Conservation (phyloP, 805 yeast species). For the Ogataea dorogensis region DNA sequence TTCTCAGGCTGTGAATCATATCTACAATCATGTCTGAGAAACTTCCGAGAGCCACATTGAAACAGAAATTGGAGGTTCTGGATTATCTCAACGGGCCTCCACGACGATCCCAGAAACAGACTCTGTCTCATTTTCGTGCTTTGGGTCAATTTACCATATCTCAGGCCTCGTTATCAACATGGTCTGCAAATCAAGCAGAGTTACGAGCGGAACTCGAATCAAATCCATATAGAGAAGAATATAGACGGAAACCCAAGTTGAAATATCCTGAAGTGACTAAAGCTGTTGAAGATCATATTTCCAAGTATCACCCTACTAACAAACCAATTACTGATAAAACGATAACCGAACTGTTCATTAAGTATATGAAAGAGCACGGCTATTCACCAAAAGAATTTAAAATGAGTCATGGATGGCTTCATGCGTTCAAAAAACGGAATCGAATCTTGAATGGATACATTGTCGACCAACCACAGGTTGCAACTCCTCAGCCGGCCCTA, state of each 20-base stretch:
- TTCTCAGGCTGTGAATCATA: constrained; percentile 1
- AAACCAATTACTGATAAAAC: constrained; percentile 28
- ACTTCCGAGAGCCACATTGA: constrained; percentile 32
- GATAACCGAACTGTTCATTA: constrained; percentile 22
- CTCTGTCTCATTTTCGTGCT: constrained; percentile 25
- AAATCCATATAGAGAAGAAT: constrained; percentile 30
- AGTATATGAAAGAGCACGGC: constrained; percentile 23
- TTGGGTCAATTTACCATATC: constrained; percentile 30
- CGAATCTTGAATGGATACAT: constrained; percentile 15
- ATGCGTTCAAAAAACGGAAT: constrained; percentile 35
- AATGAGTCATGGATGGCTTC: constrained; percentile 36
- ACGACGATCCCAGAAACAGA: constrained; percentile 27
- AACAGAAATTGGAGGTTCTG: constrained; percentile 34
- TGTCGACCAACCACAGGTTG: not conserved
- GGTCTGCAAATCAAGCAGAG: constrained; percentile 29
- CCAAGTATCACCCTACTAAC: constrained; percentile 15
- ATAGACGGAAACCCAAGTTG: constrained; percentile 33
- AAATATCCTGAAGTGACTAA: constrained; percentile 35
- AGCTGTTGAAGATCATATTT: constrained; percentile 31
- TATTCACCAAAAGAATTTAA: constrained; percentile 23
- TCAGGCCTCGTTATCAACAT: constrained; percentile 37
- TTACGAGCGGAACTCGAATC: constrained; percentile 24
- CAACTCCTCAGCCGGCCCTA: not conserved
- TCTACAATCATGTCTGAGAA: constrained; percentile 5
- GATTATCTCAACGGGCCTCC: constrained; percentile 35